Evolutionary conservation across 106 monocot genomes (phyloP).

Genomic region (Platanthera guangdongensis): DNA sequence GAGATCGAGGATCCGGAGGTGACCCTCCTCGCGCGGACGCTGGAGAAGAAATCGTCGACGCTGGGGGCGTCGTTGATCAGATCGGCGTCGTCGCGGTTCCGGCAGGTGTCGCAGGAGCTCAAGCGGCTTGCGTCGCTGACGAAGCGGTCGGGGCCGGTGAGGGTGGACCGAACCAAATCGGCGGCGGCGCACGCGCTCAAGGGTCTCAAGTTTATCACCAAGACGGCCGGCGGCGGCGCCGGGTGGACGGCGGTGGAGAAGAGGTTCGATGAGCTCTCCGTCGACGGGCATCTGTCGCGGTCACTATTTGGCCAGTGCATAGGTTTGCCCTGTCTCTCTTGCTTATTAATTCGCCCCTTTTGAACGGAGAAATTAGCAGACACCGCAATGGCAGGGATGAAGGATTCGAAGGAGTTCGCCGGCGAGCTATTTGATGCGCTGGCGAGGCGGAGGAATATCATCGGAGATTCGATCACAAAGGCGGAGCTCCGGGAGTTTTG

Average conservation of each 20-base stretch:
- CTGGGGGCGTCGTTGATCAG: conserved; percentile 30
- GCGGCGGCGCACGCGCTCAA: conserved; percentile 68
- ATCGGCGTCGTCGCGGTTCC: conserved; percentile 38
- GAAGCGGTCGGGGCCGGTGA: conserved; percentile 10
- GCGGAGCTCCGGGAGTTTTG: conserved; percentile 79
- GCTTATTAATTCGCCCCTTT: too few relatives aligned
- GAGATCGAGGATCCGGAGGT: conserved; percentile 63
- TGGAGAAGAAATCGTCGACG: conserved; percentile 50
- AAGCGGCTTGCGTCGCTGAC: conserved; percentile 42
- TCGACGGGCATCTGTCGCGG: conserved; percentile 36
- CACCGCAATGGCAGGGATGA: conserved; percentile 50
- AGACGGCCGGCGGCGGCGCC: conserved; percentile 42
- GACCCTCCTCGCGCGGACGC: conserved; percentile 53
- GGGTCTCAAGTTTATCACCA: conserved; percentile 82
- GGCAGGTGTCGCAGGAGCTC: conserved; percentile 71
- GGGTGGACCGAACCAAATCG: conserved; percentile 57
- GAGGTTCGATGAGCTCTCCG: conserved; percentile 68
- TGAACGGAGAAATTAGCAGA: too few relatives aligned
- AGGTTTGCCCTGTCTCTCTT: conserved; percentile 21
- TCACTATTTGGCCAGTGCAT: conserved; percentile 80
- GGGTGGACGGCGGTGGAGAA: conserved; percentile 83
- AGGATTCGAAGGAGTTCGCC: conserved; percentile 82
- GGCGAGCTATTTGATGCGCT: conserved; percentile 73
- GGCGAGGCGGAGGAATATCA: conserved; percentile 57
- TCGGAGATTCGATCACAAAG: conserved; percentile 39